These are phyloP conservation scores for Auricularia auricula-judae DNA, from an alignment of 768 basidiomycete species.

Conservation along the genomic window DNA sequence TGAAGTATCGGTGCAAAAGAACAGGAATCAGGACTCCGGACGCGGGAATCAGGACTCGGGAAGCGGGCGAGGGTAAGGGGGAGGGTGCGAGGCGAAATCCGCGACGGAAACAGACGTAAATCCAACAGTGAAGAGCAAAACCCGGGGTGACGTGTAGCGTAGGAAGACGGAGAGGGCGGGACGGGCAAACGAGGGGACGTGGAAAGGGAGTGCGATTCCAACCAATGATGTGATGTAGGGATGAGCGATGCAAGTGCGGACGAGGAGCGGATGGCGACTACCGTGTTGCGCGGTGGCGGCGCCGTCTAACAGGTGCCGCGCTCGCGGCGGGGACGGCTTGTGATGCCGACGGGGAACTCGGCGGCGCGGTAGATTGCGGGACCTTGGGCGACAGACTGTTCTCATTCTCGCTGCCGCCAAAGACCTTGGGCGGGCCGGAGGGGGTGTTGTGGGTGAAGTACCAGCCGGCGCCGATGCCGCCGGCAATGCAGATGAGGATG, in stretches of 20 bases:
- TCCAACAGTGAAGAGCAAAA: too few relatives aligned
- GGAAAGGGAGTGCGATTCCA: background rate
- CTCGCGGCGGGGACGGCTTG: background rate
- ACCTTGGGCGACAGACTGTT: background rate
- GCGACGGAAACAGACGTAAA: too few relatives aligned
- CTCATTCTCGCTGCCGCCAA: constrained; percentile 54
- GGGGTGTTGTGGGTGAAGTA: constrained; percentile 42
- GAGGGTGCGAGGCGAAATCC: too few relatives aligned
- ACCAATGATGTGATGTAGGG: background rate
- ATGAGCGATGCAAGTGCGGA: background rate
- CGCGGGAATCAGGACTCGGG: too few relatives aligned
- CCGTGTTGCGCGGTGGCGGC: background rate
- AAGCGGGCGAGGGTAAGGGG: too few relatives aligned
- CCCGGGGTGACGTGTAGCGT: too few relatives aligned
- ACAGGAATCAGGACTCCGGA: too few relatives aligned
- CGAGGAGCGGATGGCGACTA: background rate
- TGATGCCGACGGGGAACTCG: background rate
- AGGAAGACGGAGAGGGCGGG: too few relatives aligned
- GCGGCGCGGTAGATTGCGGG: background rate
- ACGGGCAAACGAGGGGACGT: background rate
- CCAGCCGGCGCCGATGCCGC: constrained; percentile 49
- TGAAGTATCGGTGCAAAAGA: too few relatives aligned
- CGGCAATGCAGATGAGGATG: constrained; percentile 41
- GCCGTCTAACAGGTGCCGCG: background rate
- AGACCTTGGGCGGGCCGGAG: constrained; percentile 43